Base-by-base conservation (phyloP, 2,329 filamentous ascomycete genomes). In the Epichloe scottii region DNA sequence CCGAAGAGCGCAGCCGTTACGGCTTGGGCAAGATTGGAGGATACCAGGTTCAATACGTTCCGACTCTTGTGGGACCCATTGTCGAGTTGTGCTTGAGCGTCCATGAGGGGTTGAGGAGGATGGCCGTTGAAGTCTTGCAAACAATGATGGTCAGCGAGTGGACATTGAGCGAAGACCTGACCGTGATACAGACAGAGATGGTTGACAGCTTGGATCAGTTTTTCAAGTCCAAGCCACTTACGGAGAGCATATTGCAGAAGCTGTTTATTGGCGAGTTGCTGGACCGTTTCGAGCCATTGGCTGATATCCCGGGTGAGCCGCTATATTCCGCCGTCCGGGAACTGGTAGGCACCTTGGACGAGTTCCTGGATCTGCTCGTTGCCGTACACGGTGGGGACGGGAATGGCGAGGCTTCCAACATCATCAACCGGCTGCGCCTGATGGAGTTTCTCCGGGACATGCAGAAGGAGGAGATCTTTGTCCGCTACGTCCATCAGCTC, bases 71-170 rank as follows among this genome's bases (percentile, higher is more conserved):
- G 7, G 85, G 86, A 1, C 89, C 90, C 0, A 93, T 97, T 48
- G 87, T 97, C 23, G 89, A 94, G 66, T 77, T 98, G 10, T 98
- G 93, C 63, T 75, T 98, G 51, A 97, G 91, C 62, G 89, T 97
- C 4, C 93, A 98, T 58, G 89, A 95, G 65, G 90, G 90, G 3
- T 72, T 98, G 51, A 81, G 93, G 54, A 82, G 81, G 56, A 93
- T 95, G 66, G 93, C 91, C 0, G 89, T 96, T 33, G 87, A 95
- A 64, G 87, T 98, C 19, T 69, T 98, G 55, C 89, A 95, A 65
- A 95, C 89, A 3, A 98, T 98, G 93, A 95, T 98, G 60, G 84
- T 97, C 58, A 95, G 90, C 68, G 93, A 98, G 68, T 98, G 93
- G 93, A 90, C 89, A 15, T 69, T 98, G 56, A 96, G 89, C 63